phyloP scores from a whole-genome alignment of 2,329 filamentous ascomycete genomes.

The Fusarium sp. region DNA sequence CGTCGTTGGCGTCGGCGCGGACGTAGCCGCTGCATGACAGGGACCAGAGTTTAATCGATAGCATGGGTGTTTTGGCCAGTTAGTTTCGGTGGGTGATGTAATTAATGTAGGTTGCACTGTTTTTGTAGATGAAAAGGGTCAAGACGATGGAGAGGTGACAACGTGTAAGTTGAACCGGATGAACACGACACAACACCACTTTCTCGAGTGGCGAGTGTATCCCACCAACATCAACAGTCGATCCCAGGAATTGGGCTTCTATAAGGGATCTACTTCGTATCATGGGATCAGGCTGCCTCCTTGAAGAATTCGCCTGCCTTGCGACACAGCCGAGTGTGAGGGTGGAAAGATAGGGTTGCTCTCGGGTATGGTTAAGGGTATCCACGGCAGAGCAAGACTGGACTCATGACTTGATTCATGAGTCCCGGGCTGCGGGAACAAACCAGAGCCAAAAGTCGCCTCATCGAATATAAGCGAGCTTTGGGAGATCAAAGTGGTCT shows the following conservation, averaged over 20 bases:
- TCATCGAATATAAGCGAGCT: background rate
- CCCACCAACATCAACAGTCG: background rate
- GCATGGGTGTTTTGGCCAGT: slow-evolving; percentile 48
- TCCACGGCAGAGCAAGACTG: background rate
- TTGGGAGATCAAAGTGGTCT: background rate
- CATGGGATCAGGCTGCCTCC: background rate
- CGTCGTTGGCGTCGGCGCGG: background rate
- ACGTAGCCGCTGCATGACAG: slow-evolving; percentile 40
- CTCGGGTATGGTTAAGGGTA: background rate
- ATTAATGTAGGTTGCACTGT: slow-evolving; percentile 40
- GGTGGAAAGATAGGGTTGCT: background rate
- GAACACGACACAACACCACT: background rate
- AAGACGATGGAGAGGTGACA: slow-evolving; percentile 58
- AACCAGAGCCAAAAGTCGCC: background rate
- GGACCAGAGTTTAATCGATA: slow-evolving; percentile 49
- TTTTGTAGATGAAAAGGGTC: slow-evolving; percentile 53
- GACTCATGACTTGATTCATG: background rate
- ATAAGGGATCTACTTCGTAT: background rate
- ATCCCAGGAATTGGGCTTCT: background rate
- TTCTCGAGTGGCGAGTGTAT: background rate
- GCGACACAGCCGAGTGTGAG: background rate
- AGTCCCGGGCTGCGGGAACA: background rate
- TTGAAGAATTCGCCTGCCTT: background rate
- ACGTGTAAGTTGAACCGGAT: slow-evolving; percentile 25
- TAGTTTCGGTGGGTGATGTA: slow-evolving; percentile 47